Conservation (phyloP, 129 eudicot genomes). For the Erigeron canadensis region DNA sequence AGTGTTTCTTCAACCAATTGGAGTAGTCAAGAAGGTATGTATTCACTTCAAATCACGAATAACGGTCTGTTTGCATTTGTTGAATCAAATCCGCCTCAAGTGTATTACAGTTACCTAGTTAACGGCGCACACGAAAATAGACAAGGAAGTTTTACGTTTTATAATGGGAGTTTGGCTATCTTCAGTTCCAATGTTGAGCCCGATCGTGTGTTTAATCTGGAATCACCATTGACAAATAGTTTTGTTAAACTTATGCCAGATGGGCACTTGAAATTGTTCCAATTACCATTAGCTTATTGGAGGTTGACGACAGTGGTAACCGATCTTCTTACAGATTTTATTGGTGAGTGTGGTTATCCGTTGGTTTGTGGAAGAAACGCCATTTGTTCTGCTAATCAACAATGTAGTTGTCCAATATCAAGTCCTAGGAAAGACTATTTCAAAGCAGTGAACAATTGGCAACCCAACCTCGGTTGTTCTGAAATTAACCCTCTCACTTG, state of each 20-base stretch:
- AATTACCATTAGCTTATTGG: background rate
- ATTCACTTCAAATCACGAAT: background rate
- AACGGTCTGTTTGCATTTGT: slow-evolving; percentile 7
- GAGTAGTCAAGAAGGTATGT: slow-evolving; percentile 7
- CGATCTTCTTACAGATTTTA: background rate
- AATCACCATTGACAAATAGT: background rate
- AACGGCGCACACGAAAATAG: background rate
- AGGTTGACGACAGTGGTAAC: background rate
- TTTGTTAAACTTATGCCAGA: slow-evolving; percentile 26
- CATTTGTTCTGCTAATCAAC: slow-evolving; percentile 30
- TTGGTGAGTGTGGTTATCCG: slow-evolving; percentile 26
- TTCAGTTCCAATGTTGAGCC: background rate
- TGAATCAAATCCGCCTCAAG: slow-evolving; percentile 18
- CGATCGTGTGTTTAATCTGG: background rate
- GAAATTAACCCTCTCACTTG: slow-evolving; percentile 23
- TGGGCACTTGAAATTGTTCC: slow-evolving; percentile 26
- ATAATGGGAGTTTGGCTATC: background rate
- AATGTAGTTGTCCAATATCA: slow-evolving; percentile 28
- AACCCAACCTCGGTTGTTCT: slow-evolving; percentile 31
- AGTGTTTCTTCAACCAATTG: slow-evolving; percentile 17
- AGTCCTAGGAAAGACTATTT: slow-evolving; percentile 17
- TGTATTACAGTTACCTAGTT: background rate
- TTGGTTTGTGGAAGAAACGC: slow-evolving; percentile 33
- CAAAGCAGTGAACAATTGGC: background rate
- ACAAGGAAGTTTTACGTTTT: background rate